Base-by-base conservation (phyloP, 2,329 filamentous ascomycete species). In the Helicocarpus griseus region DNA sequence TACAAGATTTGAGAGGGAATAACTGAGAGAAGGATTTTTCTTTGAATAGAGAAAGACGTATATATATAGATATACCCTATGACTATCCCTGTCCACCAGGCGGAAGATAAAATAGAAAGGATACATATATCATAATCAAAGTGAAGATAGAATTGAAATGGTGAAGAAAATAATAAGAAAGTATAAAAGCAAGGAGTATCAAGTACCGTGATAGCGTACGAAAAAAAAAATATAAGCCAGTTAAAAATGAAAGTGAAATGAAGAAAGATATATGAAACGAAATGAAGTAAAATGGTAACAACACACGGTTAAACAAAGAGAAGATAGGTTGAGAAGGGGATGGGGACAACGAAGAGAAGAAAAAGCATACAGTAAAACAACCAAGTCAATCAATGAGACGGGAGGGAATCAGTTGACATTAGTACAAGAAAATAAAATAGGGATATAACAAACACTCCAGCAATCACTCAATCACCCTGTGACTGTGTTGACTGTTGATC, bases 31-130 rank as follows among this genome's bases (percentile, higher is more conserved):
- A 38, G 5, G 14, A 36, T 24, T n/a, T 38, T 46, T 13, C 4
- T 19, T 46, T 22, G 22, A 47, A 26, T 47, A 47, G 19, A 38
- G 21, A 26, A 35, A 47, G 19, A 38, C 21, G 29, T 41, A 39
- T 49, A 36, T 48, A 26, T n/a, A 36, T 48, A 38, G 39, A 33
- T 49, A 49, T 41, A 41, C 38, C 24, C 21, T 49, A 49, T 22
- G 28, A 35, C 17, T 36, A 44, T 24, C 31, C 11, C 29, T 26
- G 31, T 24, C 45, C 26, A 19, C 22, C 31, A 21, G 28, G 44
- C 19, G 33, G 44, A 46, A 47, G 31, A 47, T 36, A 47, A 36
- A 36, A 35, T n/a, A 45, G 26, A 36, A 50, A 14, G 48, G 38
- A 26, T 3, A 49, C 17, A 41, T 17, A 40, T 35, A 33, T 31